A percentile compares a stretch with the other conserved stretches of the same genome.
Conservation (phyloP, 805 yeast genomes). For the Brettanomyces custersianus region DNA sequence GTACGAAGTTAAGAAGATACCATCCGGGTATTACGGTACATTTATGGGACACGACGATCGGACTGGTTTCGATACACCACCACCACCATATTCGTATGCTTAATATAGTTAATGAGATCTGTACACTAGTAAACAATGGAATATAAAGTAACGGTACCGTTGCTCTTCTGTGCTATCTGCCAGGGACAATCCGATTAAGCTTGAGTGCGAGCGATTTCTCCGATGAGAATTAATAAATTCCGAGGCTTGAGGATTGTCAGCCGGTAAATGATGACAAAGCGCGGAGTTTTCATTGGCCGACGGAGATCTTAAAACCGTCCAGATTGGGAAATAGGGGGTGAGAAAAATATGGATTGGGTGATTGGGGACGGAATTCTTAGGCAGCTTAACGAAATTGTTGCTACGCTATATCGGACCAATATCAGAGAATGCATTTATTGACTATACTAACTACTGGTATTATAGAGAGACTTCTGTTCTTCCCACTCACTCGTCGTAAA, state of each 20-base stretch:
- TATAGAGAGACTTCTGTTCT: constrained; percentile 23
- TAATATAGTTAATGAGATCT: too few species aligned
- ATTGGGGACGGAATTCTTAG: too few species aligned
- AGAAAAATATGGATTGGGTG: too few species aligned
- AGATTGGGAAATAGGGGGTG: too few species aligned
- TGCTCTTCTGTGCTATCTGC: too few species aligned
- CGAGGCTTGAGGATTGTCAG: too few species aligned
- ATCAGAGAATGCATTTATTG: background rate
- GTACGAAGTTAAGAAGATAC: background rate
- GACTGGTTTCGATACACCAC: constrained; percentile 3
- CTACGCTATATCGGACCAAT: too few species aligned
- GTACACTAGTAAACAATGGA: too few species aligned
- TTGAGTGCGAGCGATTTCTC: background rate
- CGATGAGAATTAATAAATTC: background rate
- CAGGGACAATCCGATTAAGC: too few species aligned
- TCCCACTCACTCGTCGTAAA: constrained; percentile 89
- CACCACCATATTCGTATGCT: constrained; percentile 5
- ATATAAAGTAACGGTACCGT: too few species aligned
- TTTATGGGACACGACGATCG: constrained; percentile 2
- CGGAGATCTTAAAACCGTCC: too few species aligned
- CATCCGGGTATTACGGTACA: background rate
- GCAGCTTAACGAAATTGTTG: too few species aligned
- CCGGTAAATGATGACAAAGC: background rate
- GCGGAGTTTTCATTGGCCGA: background rate
- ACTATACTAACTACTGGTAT: background rate